Base-by-base conservation (phyloP, 1,284 basidiomycete genomes). In the Pterulicium gracile region DNA sequence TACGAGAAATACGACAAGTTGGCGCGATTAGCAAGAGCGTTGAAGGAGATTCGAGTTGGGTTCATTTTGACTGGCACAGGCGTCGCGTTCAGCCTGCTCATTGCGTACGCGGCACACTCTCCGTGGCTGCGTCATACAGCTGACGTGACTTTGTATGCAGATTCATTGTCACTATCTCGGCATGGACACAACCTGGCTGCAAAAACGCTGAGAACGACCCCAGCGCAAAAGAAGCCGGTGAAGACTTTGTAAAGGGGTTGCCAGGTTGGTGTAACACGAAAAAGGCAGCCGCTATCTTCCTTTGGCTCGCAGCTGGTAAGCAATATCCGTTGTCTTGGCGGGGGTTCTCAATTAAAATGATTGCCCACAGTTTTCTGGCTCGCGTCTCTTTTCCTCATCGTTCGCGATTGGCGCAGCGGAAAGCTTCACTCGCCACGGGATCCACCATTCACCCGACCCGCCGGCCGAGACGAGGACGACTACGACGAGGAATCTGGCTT, bases 1-100 rank as follows among this genome's bases (percentile, higher is more conserved):
- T 91, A 90, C 63, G 87, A 91, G 60, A 88, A 86, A 67, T 89
- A 85, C 64, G 81, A 91, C 67, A 84, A 80, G 58, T 65, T 88
- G 23, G 72, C 74, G 20, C 75, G 81, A 7, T 66, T 90, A 5
- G 88, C 88, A 3, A 78, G 85, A 44, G 84, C 87, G 4, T 66
- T 94, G 50, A 77, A 79, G 56, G 88, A 92, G 61, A 68, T 83
- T 17, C 83, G 90, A 55, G 81, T 91, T 22, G 70, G 71, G 3
- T 87, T 92, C 59, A 89, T 94, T 57, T 72, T 92, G 48, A 77
- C 82, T 19, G 79, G 76, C 2, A 67, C 72, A 3, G 88, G 89
- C 2, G 68, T 75, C 1, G 63, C 70, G 3, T 65, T 82, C 50
- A 79, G 77, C 55, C 66, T 92, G 42, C 66, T 93, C 42, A 81